Evolutionary conservation across 2,329 filamentous ascomycete species (phyloP).

Genomic region (Trichoderma lentiforme): DNA sequence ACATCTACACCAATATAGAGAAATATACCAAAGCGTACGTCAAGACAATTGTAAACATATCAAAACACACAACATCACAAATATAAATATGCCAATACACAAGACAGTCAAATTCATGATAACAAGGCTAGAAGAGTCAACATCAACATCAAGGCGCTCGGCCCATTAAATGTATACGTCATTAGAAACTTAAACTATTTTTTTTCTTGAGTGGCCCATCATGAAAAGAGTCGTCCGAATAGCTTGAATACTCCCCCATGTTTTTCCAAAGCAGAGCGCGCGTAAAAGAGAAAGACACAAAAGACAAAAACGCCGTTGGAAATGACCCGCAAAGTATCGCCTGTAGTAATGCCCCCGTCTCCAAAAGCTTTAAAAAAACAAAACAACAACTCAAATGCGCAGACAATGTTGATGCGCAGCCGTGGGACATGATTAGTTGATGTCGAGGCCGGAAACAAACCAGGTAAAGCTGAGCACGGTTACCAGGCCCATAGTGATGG

Average conservation of each 20-base stretch:
- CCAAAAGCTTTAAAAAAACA: neutral
- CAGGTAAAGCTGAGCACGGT: constrained; percentile 61
- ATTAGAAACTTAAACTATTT: constrained; percentile 19
- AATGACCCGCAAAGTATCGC: constrained; percentile 15
- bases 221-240: constrained; percentile 18
- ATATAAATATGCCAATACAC: neutral
- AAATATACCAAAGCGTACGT: too few species aligned
- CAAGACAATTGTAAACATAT: neutral
- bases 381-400: neutral
- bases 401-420: neutral
- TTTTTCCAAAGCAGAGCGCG: constrained; percentile 13
- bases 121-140: neutral
- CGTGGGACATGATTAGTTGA: constrained; percentile 26
- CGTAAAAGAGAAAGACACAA: neutral
- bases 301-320: constrained; percentile 15
- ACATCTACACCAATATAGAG: neutral
- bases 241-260: neutral
- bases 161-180: constrained; percentile 19
- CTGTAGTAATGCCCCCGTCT: neutral
- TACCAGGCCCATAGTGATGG: constrained; percentile 51
- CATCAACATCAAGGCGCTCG: constrained; percentile 3
- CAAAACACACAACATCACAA: too few species aligned
- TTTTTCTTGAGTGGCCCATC: constrained; percentile 12
- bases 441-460: constrained; percentile 55
- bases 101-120: neutral